phyloP scores from a whole-genome alignment of 139 green algal genomes.

The Chlamydomonas incerta region DNA sequence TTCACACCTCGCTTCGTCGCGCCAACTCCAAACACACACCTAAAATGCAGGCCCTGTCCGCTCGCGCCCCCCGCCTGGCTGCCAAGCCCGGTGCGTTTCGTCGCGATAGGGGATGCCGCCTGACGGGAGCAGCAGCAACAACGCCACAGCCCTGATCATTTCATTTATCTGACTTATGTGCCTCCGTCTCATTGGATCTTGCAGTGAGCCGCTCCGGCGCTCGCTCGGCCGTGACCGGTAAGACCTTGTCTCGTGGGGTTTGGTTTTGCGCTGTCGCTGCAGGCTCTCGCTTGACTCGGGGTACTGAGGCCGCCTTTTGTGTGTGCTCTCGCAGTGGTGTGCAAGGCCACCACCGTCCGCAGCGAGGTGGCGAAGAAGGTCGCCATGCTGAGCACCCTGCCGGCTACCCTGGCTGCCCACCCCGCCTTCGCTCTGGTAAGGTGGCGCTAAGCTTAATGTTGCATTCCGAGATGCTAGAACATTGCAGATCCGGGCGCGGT shows the following conservation, averaged over 20 bases:
- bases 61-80: slow-evolving; percentile 35
- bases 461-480: too few relatives aligned
- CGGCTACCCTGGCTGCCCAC: slow-evolving; percentile 56
- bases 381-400: slow-evolving; percentile 47
- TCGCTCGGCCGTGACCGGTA: slow-evolving; percentile 27
- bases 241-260: not conserved
- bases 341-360: slow-evolving; percentile 43
- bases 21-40: not conserved
- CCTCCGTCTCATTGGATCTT: too few relatives aligned
- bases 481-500: not conserved
- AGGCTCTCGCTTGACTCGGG: not conserved
- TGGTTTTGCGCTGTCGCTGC: not conserved
- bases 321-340: slow-evolving; percentile 46
- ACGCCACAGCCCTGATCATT: too few relatives aligned
- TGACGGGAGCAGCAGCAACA: not conserved
- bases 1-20: not conserved
- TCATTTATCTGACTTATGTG: not conserved
- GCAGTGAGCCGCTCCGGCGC: slow-evolving; percentile 41
- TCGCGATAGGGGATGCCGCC: not conserved
- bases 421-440: slow-evolving; percentile 73
- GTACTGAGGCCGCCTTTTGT: not conserved
- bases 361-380: slow-evolving; percentile 60
- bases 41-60: slow-evolving; percentile 44
- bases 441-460: too few relatives aligned
- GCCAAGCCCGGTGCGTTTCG: slow-evolving; percentile 37